These are phyloP conservation scores for Bathelium albidoporum DNA, from an alignment of 495 filamentous ascomycete species.

Conservation along the genomic window DNA sequence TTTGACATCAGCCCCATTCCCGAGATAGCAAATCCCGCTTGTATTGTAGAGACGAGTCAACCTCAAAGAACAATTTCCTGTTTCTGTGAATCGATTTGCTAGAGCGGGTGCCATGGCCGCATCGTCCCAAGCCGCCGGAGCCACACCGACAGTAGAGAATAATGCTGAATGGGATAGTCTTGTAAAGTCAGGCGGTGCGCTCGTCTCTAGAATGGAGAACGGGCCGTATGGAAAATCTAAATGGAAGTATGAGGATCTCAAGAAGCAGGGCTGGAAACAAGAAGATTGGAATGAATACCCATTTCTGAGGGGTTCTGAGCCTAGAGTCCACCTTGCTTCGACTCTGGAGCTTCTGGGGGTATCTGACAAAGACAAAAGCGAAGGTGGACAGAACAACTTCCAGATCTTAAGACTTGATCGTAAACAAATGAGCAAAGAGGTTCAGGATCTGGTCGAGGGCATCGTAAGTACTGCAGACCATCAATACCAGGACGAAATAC, in stretches of 20 bases:
- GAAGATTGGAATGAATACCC: background rate
- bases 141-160: background rate
- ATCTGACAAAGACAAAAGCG: background rate
- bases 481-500: background rate
- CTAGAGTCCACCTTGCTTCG: background rate
- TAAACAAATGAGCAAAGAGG: background rate
- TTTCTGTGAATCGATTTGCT: background rate
- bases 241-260: background rate
- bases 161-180: background rate
- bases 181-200: background rate
- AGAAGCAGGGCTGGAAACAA: background rate
- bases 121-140: background rate
- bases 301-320: background rate
- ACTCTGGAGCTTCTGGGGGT: background rate
- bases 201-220: background rate
- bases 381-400: background rate
- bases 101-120: background rate
- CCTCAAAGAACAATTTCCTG: background rate
- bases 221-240: background rate
- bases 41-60: background rate
- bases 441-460: background rate
- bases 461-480: background rate
- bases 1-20: background rate
- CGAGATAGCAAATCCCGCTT: background rate
- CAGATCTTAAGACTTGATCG: background rate